phyloP scores from a whole-genome alignment of 805 yeast genomes.

The Clavispora phyllophila region DNA sequence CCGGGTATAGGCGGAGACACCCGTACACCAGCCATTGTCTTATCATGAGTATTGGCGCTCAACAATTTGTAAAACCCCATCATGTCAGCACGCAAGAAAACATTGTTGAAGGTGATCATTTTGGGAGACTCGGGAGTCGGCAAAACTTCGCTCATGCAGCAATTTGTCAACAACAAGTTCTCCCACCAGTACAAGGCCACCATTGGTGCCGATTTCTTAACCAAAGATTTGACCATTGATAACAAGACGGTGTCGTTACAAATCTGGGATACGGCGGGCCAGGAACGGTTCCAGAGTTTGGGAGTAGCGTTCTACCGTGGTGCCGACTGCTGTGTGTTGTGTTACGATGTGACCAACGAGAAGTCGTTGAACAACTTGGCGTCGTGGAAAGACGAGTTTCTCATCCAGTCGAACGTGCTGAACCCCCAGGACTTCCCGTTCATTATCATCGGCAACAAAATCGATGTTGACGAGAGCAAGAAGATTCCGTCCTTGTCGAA shows the following conservation, averaged over 20 bases:
- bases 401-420: conserved; percentile 86
- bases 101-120: conserved; percentile 79
- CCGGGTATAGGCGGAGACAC: not conserved
- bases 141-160: conserved; percentile 95
- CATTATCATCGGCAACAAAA: conserved; percentile 90
- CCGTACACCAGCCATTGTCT: conserved; percentile 1
- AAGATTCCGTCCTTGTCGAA: conserved; percentile 58
- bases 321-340: conserved; percentile 95
- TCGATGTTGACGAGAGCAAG: conserved; percentile 89
- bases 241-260: conserved; percentile 77
- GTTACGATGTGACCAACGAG: conserved; percentile 92
- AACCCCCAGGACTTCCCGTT: conserved; percentile 96
- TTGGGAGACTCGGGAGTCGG: conserved; percentile 98
- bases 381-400: conserved; percentile 92
- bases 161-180: conserved; percentile 91
- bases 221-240: conserved; percentile 84
- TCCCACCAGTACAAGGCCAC: conserved; percentile 96
- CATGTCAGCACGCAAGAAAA: conserved; percentile 66
- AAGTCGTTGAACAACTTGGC: conserved; percentile 87
- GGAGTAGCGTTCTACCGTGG: conserved; percentile 98
- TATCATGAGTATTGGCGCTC: not conserved
- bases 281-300: conserved; percentile 88
- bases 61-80: not conserved
- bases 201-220: conserved; percentile 94
- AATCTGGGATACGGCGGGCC: conserved; percentile 49